Evolutionary conservation across 768 basidiomycete genomes (phyloP), one percentile per base, ranked within the genome.

Genomic region (Coprinellus micaceus): DNA sequence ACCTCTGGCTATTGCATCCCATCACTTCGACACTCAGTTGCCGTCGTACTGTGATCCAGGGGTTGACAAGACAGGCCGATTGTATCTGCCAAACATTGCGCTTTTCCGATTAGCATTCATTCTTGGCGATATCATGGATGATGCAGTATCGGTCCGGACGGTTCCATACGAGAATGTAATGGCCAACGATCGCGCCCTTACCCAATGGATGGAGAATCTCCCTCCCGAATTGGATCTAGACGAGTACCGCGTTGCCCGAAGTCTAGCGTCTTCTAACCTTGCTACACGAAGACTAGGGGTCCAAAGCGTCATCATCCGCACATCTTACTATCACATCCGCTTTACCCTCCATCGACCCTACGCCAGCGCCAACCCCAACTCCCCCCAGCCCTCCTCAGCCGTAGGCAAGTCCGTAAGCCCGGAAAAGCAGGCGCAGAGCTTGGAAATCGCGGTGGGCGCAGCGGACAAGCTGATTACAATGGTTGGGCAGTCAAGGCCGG

Each of bases 331-430:
- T 64, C 89, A 92, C 68, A 88, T 91, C 61, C 88, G 91, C 47
- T 91, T 93, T 66, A 88, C 88, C 26, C 81, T 93, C 41, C 89
- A 93, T 67, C 78, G 91, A 19, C 89, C 91, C 9, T 90, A 88
- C 65, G 85, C 86, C 29, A 79, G 74, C 61, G 67, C 75, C 61
- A 62, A 60, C 58, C 64, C 73, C 24, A 67, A 60, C 30, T 36
- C 62, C 30, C 5, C 46, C n/a, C 26, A 4, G 6, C 47, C 47
- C 13, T 10, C 47, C n/a, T 49, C 47, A 12, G 48, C 68, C 55
- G 40, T 66, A 57, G 70, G 73, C 60, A 49, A 57, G 51, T 56
- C 68, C 15, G 60, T 68, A 39, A 76, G 79, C 64, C 67, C 66
- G 59, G 63, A 67, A 56, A 82, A 74, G 69, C 76, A 77, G 30